These are phyloP conservation scores for Veloboletus limbatus DNA, from an alignment of 1,284 basidiomycete genomes.

Conservation along the genomic window DNA sequence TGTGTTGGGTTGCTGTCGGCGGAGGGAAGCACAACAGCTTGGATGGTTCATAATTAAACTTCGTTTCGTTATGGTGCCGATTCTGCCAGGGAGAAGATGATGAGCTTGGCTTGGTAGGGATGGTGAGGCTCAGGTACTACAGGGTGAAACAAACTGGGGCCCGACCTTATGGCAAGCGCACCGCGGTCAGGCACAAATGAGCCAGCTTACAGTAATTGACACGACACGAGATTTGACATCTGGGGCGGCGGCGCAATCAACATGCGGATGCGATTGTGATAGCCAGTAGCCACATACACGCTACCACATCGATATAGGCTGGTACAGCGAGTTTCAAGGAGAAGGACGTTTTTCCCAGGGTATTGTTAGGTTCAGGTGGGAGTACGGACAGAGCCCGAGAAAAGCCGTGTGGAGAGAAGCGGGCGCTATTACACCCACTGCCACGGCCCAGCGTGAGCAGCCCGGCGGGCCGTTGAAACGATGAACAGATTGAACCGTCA, in stretches of 20 bases:
- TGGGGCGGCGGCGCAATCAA: constrained; percentile 6
- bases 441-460: too few relatives aligned
- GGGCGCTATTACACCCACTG: neutral
- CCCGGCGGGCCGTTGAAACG: constrained; percentile 5
- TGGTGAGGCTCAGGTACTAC: neutral
- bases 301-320: constrained; percentile 4
- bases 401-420: constrained; percentile 1
- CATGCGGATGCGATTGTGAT: neutral
- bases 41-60: too few relatives aligned
- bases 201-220: constrained; percentile 9
- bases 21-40: constrained; percentile 11
- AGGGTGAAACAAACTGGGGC: constrained; percentile 16
- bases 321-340: neutral
- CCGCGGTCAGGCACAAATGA: constrained; percentile 17
- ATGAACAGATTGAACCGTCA: constrained; percentile 1
- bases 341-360: constrained; percentile 19
- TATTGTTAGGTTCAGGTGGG: constrained; percentile 2
- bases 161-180: neutral
- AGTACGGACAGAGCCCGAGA: constrained; percentile 4
- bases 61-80: neutral
- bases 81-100: neutral
- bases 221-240: constrained; percentile 10
- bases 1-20: constrained; percentile 16
- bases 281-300: neutral
- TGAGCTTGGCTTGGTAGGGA: neutral